Evolutionary conservation across 192 early-diverging fungal genomes (phyloP).

Genomic region (Backusella tarrabulga): DNA sequence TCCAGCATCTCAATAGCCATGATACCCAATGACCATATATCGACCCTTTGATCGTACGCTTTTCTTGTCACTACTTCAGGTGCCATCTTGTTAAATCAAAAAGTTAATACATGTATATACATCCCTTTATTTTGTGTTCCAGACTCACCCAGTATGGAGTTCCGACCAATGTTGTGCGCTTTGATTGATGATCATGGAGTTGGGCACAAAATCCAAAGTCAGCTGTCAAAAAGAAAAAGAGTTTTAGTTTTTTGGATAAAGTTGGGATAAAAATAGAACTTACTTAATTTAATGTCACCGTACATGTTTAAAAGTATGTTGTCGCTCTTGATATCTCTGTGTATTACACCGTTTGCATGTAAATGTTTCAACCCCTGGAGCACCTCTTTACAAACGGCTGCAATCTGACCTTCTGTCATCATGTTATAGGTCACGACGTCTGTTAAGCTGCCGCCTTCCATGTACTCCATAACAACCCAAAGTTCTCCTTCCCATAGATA

Average conservation of each 20-base stretch:
- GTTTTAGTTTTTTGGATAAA: neutral
- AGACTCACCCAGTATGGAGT: slow-evolving; percentile 82
- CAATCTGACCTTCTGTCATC: slow-evolving; percentile 85
- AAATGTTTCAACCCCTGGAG: slow-evolving; percentile 73
- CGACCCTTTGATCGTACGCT: slow-evolving; percentile 90
- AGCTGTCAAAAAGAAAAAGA: slow-evolving; percentile 41
- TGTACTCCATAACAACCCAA: slow-evolving; percentile 95
- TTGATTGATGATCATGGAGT: slow-evolving; percentile 64
- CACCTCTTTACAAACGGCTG: slow-evolving; percentile 78
- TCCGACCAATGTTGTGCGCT: slow-evolving; percentile 82
- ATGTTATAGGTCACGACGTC: slow-evolving; percentile 78
- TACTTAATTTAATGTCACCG: slow-evolving; percentile 76
- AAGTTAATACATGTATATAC: neutral
- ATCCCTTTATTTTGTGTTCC: neutral
- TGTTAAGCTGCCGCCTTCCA: slow-evolving; percentile 87
- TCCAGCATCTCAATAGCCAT: slow-evolving; percentile 99
- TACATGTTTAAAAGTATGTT: slow-evolving; percentile 70
- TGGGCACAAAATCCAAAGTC: slow-evolving; percentile 91
- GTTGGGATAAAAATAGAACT: neutral
- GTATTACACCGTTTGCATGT: slow-evolving; percentile 78
- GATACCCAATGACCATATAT: slow-evolving; percentile 96
- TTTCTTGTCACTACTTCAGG: slow-evolving; percentile 95
- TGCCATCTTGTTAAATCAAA: slow-evolving; percentile 63
- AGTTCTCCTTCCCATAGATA: slow-evolving; percentile 81
- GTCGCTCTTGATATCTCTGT: slow-evolving; percentile 88